phyloP scores from a whole-genome alignment of 202 grass and related monocot genomes.

The Panicum hallii region DNA sequence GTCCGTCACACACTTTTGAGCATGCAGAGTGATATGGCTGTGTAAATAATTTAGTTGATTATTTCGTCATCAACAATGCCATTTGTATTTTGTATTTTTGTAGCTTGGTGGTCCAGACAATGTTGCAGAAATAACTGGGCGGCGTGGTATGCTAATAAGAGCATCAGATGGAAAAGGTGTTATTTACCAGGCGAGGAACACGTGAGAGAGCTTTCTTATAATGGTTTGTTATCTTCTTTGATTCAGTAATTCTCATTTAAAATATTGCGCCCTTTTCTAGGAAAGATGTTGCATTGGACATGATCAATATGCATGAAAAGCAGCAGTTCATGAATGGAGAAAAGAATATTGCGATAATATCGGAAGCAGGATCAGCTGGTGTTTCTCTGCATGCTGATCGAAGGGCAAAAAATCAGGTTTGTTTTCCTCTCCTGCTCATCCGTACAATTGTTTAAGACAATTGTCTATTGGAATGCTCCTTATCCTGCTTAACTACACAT shows the following conservation, averaged over 20 bases:
- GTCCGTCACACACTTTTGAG: background rate
- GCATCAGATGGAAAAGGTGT: conserved; percentile 85
- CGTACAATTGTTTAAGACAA: background rate
- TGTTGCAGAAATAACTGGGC: conserved; percentile 98
- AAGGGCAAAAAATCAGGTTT: conserved; percentile 84
- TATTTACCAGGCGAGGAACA: conserved; percentile 83
- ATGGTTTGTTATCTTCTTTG: conserved; percentile 40
- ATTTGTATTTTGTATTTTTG: conserved; percentile 41
- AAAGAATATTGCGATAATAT: conserved; percentile 94
- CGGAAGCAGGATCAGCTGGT: conserved; percentile 95
- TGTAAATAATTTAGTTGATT: conserved; percentile 28
- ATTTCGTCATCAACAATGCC: conserved; percentile 17
- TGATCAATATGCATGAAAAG: conserved; percentile 99
- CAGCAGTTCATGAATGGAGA: conserved; percentile 94
- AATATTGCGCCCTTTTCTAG: conserved; percentile 48
- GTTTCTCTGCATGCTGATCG: conserved; percentile 95
- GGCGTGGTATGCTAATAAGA: conserved; percentile 92
- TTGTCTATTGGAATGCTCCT: conserved; percentile 34
- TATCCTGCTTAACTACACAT: conserved; percentile 39
- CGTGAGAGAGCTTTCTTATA: conserved; percentile 67
- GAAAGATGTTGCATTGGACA: conserved; percentile 97
- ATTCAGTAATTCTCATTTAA: conserved; percentile 44
- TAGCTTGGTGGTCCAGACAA: conserved; percentile 95
- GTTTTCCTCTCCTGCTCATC: conserved; percentile 23
- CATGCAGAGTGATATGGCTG: conserved; percentile 3